Conservation (phyloP, 2,329 filamentous ascomycete species). For the Passalora sequoiae region DNA sequence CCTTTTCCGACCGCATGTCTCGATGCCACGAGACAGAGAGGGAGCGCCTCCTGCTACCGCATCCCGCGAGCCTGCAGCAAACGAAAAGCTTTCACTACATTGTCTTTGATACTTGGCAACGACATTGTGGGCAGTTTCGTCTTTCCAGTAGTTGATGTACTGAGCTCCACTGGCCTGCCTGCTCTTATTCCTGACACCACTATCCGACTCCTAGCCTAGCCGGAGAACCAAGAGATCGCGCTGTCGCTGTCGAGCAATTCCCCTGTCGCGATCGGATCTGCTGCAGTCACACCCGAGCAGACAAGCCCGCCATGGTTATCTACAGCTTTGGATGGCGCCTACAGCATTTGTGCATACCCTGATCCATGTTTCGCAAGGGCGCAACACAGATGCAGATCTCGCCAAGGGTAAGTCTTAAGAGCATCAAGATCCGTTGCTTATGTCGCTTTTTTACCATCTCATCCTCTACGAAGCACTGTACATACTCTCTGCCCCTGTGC, state of each 20-base stretch:
- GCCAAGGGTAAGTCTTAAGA: slow-evolving; percentile 24
- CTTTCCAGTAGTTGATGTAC: not conserved
- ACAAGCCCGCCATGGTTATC: slow-evolving; percentile 11
- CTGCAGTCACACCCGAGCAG: slow-evolving; percentile 18
- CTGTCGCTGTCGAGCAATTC: slow-evolving; percentile 7
- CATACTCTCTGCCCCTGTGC: slow-evolving; percentile 6
- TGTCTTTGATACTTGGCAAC: slow-evolving; percentile 6
- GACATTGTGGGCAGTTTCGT: not conserved
- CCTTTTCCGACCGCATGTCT: slow-evolving; percentile 1
- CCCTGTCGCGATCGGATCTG: slow-evolving; percentile 12
- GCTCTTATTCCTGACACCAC: slow-evolving; percentile 3
- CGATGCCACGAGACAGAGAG: slow-evolving; percentile 1
- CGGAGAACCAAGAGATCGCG: slow-evolving; percentile 5
- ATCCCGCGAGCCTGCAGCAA: slow-evolving; percentile 1
- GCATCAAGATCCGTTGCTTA: slow-evolving; percentile 9
- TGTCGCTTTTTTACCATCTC: slow-evolving; percentile 2
- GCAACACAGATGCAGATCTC: slow-evolving; percentile 17
- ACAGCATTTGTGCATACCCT: slow-evolving; percentile 13
- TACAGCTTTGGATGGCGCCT: slow-evolving; percentile 19
- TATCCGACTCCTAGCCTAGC: slow-evolving; percentile 6
- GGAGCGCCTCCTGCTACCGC: slow-evolving; percentile 1
- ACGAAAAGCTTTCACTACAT: slow-evolving; percentile 7
- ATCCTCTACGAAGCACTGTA: slow-evolving; percentile 5
- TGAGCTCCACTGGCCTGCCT: slow-evolving; percentile 4
- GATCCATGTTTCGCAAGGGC: slow-evolving; percentile 16